Conservation (phyloP, 2,329 filamentous ascomycete genomes). For the Neopestalotiopsis sp. region DNA sequence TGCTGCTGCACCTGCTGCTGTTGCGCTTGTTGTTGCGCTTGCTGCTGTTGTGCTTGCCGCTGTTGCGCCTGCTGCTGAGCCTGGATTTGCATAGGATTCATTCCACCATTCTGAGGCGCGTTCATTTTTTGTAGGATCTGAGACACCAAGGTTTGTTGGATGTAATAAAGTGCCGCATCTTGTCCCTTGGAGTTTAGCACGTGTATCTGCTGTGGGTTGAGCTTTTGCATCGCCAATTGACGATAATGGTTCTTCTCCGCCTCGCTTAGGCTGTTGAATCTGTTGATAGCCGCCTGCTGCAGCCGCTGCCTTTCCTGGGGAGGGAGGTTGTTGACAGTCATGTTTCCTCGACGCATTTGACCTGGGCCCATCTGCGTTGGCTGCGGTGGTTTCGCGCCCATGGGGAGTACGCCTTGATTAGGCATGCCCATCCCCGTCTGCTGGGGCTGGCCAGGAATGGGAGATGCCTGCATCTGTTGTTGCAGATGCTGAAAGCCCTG, state of each 20-base stretch:
- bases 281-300: conserved; percentile 47
- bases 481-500: conserved; percentile 63
- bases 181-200: conserved; percentile 50
- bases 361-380: conserved; percentile 42
- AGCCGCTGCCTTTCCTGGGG: conserved; percentile 51
- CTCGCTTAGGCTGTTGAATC: conserved; percentile 47
- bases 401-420: conserved; percentile 39
- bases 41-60: no score
- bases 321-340: conserved; percentile 38
- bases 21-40: no score
- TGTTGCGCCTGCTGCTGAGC: not conserved
- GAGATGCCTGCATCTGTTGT: conserved; percentile 61
- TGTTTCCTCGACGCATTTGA: conserved; percentile 32
- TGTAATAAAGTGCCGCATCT: conserved; percentile 57
- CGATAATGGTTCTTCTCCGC: conserved; percentile 49
- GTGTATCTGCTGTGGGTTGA: conserved; percentile 44
- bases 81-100: conserved; percentile 30
- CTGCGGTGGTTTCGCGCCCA: conserved; percentile 34
- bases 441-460: conserved; percentile 52
- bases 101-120: conserved; percentile 13
- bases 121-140: conserved; percentile 20
- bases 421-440: conserved; percentile 47
- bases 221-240: conserved; percentile 41
- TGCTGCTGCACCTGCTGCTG: no score
- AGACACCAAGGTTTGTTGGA: conserved; percentile 50